Conservation (phyloP, 1,139 yeast species). For the Oligophagozyma castellii region DNA sequence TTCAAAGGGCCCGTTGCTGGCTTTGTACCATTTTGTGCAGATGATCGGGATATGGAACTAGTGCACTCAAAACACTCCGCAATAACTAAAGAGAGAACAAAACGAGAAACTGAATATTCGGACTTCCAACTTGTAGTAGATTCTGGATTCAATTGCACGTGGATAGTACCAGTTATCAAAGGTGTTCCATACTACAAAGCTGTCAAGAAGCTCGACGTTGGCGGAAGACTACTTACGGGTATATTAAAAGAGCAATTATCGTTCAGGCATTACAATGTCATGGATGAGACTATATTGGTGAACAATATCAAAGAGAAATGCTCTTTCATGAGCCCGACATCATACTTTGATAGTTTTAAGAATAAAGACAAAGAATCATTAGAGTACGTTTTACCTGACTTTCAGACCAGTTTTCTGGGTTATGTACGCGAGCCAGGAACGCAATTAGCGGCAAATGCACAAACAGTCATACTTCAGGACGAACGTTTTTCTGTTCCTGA, state of each 20-base stretch:
- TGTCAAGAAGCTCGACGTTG: conserved; percentile 53
- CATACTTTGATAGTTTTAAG: conserved; percentile 48
- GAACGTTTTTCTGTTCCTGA: conserved; percentile 87
- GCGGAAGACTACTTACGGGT: conserved; percentile 77
- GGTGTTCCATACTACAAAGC: conserved; percentile 74
- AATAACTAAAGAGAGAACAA: conserved; percentile 7
- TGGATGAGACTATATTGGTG: conserved; percentile 77
- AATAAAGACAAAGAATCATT: conserved; percentile 29
- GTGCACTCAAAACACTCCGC: conserved; percentile 8
- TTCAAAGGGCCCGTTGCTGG: conserved; percentile 43
- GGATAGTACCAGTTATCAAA: conserved; percentile 72
- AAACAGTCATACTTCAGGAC: conserved; percentile 55
- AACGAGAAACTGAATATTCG: conserved; percentile 18
- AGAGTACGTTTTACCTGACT: conserved; percentile 78
- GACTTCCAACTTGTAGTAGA: conserved; percentile 77
- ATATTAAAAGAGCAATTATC: conserved; percentile 72
- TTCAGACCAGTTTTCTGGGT: conserved; percentile 63
- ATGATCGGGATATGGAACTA: conserved; percentile 4
- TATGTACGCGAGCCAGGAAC: conserved; percentile 34
- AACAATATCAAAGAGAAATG: conserved; percentile 77
- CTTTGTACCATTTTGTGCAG: conserved; percentile 47
- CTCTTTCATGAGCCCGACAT: conserved; percentile 51
- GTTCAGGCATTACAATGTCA: conserved; percentile 84
- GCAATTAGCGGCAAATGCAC: conserved; percentile 36
- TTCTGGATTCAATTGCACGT: conserved; percentile 77